These are phyloP conservation scores for Marchantia polymorpha DNA, from an alignment of 225 moss, liverwort and hornwort genomes.

Conservation along the genomic window DNA sequence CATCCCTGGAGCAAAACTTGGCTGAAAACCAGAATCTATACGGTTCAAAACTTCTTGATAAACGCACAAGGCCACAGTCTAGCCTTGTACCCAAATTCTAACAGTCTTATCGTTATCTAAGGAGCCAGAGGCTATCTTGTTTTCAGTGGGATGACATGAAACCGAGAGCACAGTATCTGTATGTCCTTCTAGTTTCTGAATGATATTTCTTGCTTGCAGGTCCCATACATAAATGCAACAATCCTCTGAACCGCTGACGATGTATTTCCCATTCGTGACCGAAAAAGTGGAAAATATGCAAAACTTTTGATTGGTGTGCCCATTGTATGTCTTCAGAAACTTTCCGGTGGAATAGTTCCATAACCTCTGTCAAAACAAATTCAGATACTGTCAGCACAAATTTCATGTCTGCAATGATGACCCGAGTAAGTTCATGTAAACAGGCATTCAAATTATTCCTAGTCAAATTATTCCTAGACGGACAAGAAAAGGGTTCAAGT, in stretches of 20 bases:
- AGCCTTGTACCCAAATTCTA: constrained; percentile 88
- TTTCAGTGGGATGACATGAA: constrained; percentile 83
- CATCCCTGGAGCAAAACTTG: not conserved
- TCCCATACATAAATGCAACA: constrained; percentile 88
- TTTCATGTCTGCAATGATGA: too few species aligned
- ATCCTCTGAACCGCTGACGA: constrained; percentile 95
- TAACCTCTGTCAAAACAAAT: constrained; percentile 62
- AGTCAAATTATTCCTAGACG: not conserved
- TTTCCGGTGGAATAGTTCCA: constrained; percentile 92
- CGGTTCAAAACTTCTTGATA: not conserved
- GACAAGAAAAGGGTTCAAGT: not conserved
- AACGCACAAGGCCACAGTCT: constrained; percentile 4
- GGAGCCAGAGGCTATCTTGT: constrained; percentile 93
- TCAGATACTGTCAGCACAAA: too few species aligned
- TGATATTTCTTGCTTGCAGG: constrained; percentile 70
- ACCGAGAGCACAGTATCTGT: constrained; percentile 79
- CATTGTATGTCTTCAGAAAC: constrained; percentile 81
- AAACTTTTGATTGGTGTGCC: constrained; percentile 78
- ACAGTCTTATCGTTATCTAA: constrained; percentile 68
- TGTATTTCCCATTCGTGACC: constrained; percentile 97
- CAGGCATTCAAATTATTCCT: not conserved
- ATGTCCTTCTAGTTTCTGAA: constrained; percentile 92
- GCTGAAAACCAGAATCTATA: not conserved
- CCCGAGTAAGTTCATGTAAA: too few species aligned
- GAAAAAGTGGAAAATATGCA: constrained; percentile 97